These are phyloP conservation scores for Parsonsia alboflavescens DNA, from an alignment of 257 asterid genomes.

Conservation along the genomic window DNA sequence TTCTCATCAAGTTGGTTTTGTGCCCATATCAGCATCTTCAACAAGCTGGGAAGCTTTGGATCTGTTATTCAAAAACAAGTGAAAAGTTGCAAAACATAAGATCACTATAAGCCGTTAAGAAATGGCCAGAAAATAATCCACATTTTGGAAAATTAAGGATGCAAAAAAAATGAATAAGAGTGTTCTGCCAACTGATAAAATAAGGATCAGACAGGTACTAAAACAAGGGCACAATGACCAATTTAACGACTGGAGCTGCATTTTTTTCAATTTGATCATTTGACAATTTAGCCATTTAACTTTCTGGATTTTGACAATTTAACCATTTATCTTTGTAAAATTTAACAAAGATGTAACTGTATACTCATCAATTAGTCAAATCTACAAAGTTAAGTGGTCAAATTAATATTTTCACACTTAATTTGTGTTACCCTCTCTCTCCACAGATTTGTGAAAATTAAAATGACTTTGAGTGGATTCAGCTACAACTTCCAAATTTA, in stretches of 20 bases:
- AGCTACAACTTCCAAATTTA: background rate
- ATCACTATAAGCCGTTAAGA: background rate
- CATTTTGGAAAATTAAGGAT: background rate
- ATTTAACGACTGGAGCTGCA: too few species aligned
- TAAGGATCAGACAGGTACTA: background rate
- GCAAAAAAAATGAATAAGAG: background rate
- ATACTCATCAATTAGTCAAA: too few species aligned
- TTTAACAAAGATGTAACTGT: too few species aligned
- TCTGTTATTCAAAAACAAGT: conserved; percentile 35
- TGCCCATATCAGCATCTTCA: conserved; percentile 77
- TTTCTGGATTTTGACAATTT: too few species aligned
- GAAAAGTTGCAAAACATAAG: background rate
- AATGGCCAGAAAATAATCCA: background rate
- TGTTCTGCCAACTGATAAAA: background rate
- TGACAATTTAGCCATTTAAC: too few species aligned
- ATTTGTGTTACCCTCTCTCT: background rate
- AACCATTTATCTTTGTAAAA: too few species aligned
- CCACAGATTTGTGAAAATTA: background rate
- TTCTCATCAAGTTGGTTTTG: conserved; percentile 75
- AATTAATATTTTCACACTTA: background rate
- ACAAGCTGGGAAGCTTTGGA: conserved; percentile 84
- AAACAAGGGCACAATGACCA: too few species aligned
- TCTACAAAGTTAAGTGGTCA: too few species aligned
- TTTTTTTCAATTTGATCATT: too few species aligned
- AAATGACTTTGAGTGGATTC: background rate